phyloP scores from a whole-genome alignment of 1,284 basidiomycete genomes.

The Afroboletus lepidellus region DNA sequence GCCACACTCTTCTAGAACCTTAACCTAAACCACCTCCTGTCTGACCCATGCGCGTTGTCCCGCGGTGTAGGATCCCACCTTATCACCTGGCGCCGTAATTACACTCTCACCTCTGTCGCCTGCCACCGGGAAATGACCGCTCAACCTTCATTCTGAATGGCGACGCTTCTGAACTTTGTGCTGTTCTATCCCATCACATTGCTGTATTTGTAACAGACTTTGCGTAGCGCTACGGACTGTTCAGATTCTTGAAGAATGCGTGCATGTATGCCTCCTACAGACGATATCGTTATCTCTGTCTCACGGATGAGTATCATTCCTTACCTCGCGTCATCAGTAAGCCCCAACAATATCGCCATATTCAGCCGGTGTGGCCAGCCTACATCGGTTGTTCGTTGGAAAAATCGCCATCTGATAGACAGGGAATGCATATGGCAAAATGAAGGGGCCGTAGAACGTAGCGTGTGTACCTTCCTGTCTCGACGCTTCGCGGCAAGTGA shows the following conservation, averaged over 20 bases:
- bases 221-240: neutral
- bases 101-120: slow-evolving; percentile 1
- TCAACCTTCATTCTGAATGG: neutral
- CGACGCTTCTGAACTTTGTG: neutral
- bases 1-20: neutral
- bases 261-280: neutral
- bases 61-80: slow-evolving; percentile 10
- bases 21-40: slow-evolving; percentile 5
- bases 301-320: neutral
- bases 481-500: slow-evolving; percentile 10
- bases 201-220: neutral
- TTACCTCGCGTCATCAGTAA: neutral
- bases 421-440: neutral
- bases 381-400: neutral
- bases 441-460: neutral
- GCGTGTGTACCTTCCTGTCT: neutral
- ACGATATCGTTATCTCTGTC: slow-evolving; percentile 1
- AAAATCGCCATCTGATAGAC: neutral
- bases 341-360: slow-evolving; percentile 2
- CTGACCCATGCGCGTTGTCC: neutral
- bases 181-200: neutral
- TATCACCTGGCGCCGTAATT: slow-evolving; percentile 5
- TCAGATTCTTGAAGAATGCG: neutral
- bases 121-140: neutral
- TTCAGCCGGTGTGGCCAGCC: neutral